Evolutionary conservation across 2,329 filamentous ascomycete genomes (phyloP).

Genomic region (Fusarium burgessii): DNA sequence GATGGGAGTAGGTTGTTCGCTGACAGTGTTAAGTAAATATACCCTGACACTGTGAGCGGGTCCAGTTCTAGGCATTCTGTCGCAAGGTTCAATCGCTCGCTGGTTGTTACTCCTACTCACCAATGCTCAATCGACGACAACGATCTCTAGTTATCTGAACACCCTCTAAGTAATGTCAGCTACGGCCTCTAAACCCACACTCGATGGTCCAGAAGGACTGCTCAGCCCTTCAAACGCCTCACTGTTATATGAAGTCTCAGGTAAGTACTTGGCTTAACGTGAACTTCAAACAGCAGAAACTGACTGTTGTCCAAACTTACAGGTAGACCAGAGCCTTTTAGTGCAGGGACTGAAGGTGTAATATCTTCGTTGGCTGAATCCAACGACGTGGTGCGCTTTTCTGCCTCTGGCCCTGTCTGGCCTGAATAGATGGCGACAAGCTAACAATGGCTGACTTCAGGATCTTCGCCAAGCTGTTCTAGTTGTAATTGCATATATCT

Average conservation of each 20-base stretch:
- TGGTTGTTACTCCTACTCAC: neutral
- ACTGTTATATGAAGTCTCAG: conserved; percentile 20
- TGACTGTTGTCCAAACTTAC: neutral
- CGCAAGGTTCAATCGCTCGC: neutral
- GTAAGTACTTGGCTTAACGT: conserved; percentile 4
- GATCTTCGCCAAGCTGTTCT: conserved; percentile 14
- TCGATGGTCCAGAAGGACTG: conserved; percentile 16
- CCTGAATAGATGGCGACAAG: neutral
- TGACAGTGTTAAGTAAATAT: too few relatives aligned
- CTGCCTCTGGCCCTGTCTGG: neutral
- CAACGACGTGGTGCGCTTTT: neutral
- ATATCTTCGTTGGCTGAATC: neutral
- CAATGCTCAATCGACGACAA: neutral
- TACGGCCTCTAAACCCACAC: neutral
- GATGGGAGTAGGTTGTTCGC: neutral
- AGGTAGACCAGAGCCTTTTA: neutral
- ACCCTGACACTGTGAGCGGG: neutral
- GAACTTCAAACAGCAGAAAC: neutral
- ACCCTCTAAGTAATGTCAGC: neutral
- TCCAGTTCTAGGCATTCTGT: neutral
- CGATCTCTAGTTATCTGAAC: too few relatives aligned
- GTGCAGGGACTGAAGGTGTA: neutral
- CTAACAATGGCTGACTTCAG: conserved; percentile 22
- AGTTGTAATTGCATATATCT: neutral
- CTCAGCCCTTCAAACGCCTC: conserved; percentile 24